phyloP scores from a whole-genome alignment of 441 rosid species.

The California macrophylla region DNA sequence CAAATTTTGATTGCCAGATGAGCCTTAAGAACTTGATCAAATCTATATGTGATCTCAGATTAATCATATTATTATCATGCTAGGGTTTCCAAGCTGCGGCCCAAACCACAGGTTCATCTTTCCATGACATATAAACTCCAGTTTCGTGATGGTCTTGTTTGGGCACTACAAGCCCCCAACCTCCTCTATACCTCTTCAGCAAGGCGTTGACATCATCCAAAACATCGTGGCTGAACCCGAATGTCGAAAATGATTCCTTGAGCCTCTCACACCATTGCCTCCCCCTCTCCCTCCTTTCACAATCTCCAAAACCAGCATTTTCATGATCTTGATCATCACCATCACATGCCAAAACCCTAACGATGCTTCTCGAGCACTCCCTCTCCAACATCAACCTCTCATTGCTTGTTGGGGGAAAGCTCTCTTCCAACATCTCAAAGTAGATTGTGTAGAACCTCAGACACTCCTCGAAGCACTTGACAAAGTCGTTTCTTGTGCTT shows the following conservation, averaged over 20 bases:
- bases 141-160: constrained; percentile 18
- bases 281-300: constrained; percentile 57
- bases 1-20: too few species aligned
- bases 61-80: too few species aligned
- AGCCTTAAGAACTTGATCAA: too few species aligned
- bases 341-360: constrained; percentile 61
- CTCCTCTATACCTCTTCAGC: constrained; percentile 47
- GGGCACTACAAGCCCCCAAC: constrained; percentile 45
- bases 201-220: constrained; percentile 61
- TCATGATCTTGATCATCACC: not conserved
- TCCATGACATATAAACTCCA: constrained; percentile 59
- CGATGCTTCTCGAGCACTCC: constrained; percentile 56
- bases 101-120: constrained; percentile 60
- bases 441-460: constrained; percentile 47
- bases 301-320: constrained; percentile 16
- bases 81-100: constrained; percentile 80
- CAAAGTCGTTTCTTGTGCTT: constrained; percentile 41
- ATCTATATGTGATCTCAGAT: too few species aligned
- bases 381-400: constrained; percentile 59
- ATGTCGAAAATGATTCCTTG: constrained; percentile 26
- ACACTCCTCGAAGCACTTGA: constrained; percentile 61
- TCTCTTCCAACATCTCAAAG: constrained; percentile 65
- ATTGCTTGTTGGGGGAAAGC: constrained; percentile 51
- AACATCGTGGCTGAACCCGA: constrained; percentile 53
- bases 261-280: constrained; percentile 46